Conservation (phyloP, 208 protist species). For the Leishmania mexicana region DNA sequence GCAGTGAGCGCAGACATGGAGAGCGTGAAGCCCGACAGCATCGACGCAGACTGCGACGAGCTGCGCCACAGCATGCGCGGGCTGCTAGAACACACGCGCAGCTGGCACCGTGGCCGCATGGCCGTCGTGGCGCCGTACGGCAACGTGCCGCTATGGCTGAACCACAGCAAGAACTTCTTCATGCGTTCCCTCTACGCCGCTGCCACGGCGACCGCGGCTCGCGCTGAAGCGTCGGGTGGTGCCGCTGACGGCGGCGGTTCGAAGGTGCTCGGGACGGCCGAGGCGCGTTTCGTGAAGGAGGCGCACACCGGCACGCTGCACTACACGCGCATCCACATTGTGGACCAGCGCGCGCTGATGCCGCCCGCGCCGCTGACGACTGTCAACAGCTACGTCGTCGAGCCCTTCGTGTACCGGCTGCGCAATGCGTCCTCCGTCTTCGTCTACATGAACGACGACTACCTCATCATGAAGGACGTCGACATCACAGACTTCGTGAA, state of each 20-base stretch:
- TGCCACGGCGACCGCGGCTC: neutral
- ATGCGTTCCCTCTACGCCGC: conserved; percentile 14
- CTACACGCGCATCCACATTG: conserved; percentile 18
- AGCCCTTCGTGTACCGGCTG: conserved; percentile 23
- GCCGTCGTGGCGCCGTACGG: conserved; percentile 12
- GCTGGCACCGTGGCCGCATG: conserved; percentile 17
- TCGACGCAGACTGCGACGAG: conserved; percentile 27
- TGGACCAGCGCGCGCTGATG: conserved; percentile 21
- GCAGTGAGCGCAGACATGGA: conserved; percentile 9
- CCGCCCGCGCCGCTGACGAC: conserved; percentile 1
- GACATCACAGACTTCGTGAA: conserved; percentile 20
- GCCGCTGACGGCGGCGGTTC: neutral
- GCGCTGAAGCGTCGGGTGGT: neutral
- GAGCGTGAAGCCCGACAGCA: conserved; percentile 5
- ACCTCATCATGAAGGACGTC: conserved; percentile 26
- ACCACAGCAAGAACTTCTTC: conserved; percentile 25
- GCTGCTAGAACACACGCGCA: conserved; percentile 18
- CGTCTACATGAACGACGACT: conserved; percentile 26
- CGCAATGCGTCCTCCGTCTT: conserved; percentile 18
- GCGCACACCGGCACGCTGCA: conserved; percentile 12
- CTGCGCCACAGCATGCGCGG: conserved; percentile 28
- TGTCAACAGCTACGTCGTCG: conserved; percentile 2
- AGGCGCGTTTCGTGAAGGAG: neutral
- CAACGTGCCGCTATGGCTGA: conserved; percentile 25
- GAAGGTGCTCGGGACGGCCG: conserved; percentile 4